Base-by-base conservation (phyloP, 257 asterid genomes). In the Gentiana dahurica region DNA sequence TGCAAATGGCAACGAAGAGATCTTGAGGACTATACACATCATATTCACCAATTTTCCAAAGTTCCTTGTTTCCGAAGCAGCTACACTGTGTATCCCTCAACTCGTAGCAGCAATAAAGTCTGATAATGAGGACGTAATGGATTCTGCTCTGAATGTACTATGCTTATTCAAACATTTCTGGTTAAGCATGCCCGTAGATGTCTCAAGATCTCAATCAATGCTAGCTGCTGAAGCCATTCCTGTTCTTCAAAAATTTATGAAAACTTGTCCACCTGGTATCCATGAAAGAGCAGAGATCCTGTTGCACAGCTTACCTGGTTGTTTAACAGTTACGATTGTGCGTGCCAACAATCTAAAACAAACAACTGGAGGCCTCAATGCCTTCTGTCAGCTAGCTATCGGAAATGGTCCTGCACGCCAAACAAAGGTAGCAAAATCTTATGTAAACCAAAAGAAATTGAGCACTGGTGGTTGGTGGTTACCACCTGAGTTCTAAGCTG, bases 171-270 rank as follows among this genome's bases (percentile, higher is more conserved):
- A 78, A 73, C 88, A 79, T 8, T 85, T 95, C n/a, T 88, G 97
- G 97, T 48, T 91, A 46, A 57, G 74, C 63, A 82, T 88, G 86
- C 88, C 93, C 34, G 36, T 81, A 37, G 96, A 85, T 54, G 79
- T 82, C 65, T 80, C 90, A 36, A 85, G 70, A 69, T 81, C 93
- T 47, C 97, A 88, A 69, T 75, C 95, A 46, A 82, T 71, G 79
- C 77, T 72, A 62, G 90, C 90, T 55, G 81, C 96, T 24, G 95
- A 88, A 77, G 95, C 95, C 65, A 82, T 85, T 69, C 94, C 95
- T 36, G 68, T 70, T 65, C 75, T 88, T 67, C 97, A 88, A 74
- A 77, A 59, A 77, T 79, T 82, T 39, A 60, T 82, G 69, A 78
- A 77, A 61, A 75, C 77, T 49, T 74, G 82, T 60, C 95, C 94